Evolutionary conservation across 2,329 filamentous ascomycete genomes (phyloP).

Genomic region (Rachicladosporium sp.): DNA sequence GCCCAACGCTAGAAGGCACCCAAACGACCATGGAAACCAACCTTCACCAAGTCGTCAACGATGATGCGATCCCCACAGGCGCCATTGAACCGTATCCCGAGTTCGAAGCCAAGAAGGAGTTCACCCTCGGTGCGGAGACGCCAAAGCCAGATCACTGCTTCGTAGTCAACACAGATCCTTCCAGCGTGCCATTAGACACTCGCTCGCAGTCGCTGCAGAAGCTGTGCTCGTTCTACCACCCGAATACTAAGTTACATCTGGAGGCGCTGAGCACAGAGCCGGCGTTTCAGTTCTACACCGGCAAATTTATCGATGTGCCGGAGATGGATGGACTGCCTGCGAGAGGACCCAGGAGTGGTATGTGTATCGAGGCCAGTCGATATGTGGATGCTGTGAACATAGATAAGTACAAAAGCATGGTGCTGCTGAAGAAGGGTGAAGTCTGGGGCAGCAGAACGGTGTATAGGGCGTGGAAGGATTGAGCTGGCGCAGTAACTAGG

Average conservation of each 20-base stretch:
- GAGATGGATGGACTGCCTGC: constrained; percentile 44
- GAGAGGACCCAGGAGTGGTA: constrained; percentile 57
- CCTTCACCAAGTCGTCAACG: constrained; percentile 62
- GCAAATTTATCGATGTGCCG: constrained; percentile 69
- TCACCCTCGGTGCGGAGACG: constrained; percentile 57
- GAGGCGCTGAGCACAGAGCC: constrained; percentile 88
- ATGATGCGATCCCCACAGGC: constrained; percentile 60
- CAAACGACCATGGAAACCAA: constrained; percentile 46
- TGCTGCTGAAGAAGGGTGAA: constrained; percentile 71
- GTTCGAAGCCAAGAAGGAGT: constrained; percentile 52
- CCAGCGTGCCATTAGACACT: constrained; percentile 39
- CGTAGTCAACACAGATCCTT: constrained; percentile 54
- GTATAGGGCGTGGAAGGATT: constrained; percentile 71
- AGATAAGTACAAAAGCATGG: constrained; percentile 65
- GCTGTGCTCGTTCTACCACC: constrained; percentile 62
- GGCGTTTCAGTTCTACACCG: constrained; percentile 94
- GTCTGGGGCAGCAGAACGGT: constrained; percentile 70
- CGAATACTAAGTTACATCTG: constrained; percentile 62
- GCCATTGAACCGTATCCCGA: constrained; percentile 52
- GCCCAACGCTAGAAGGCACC: constrained; percentile 50
- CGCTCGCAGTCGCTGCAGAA: constrained; percentile 47
- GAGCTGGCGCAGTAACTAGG: not conserved
- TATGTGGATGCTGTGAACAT: constrained; percentile 83
- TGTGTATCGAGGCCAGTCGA: constrained; percentile 85
- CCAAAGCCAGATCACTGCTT: constrained; percentile 89